A percentile compares a stretch with the other conserved stretches of the same genome.
Evolutionary conservation across 164 flowering plant genomes (phyloP).

Genomic region (Dillenia turbinata): DNA sequence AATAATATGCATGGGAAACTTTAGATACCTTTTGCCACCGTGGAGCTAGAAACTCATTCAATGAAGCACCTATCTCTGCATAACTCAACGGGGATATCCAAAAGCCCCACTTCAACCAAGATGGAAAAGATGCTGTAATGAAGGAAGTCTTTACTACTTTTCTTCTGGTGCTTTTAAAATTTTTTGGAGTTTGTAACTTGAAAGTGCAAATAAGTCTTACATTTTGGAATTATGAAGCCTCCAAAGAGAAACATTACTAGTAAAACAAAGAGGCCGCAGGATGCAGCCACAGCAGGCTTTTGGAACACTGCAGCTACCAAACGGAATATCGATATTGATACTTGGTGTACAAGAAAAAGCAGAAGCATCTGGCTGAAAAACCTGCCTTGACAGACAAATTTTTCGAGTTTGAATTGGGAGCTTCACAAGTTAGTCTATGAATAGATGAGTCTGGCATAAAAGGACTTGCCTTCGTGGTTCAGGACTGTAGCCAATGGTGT

Average conservation of each 20-base stretch:
- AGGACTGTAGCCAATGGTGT: conserved; percentile 29
- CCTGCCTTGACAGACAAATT: conserved; percentile 9
- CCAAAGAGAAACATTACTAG: conserved; percentile 24
- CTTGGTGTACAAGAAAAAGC: conserved; percentile 26
- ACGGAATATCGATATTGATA: conserved; percentile 20
- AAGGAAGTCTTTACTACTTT: neutral
- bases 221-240: conserved; percentile 27
- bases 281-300: conserved; percentile 16
- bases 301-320: conserved; percentile 20
- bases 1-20: neutral
- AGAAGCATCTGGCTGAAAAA: conserved; percentile 25
- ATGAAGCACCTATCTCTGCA: conserved; percentile 27
- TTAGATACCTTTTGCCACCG: conserved; percentile 37
- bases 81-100: conserved; percentile 48
- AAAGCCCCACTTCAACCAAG: conserved; percentile 41
- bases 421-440: too few relatives aligned
- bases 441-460: neutral
- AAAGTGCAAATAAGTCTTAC: conserved; percentile 14
- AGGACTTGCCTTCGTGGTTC: conserved; percentile 18
- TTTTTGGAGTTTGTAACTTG: neutral
- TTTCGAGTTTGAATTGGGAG: too few relatives aligned
- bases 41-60: conserved; percentile 42
- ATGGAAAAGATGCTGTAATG: conserved; percentile 27
- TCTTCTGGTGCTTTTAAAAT: neutral
- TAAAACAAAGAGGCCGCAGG: conserved; percentile 7